Evolutionary conservation across 2,329 filamentous ascomycete species (phyloP).

Genomic region (Diaporthe ilicicola): DNA sequence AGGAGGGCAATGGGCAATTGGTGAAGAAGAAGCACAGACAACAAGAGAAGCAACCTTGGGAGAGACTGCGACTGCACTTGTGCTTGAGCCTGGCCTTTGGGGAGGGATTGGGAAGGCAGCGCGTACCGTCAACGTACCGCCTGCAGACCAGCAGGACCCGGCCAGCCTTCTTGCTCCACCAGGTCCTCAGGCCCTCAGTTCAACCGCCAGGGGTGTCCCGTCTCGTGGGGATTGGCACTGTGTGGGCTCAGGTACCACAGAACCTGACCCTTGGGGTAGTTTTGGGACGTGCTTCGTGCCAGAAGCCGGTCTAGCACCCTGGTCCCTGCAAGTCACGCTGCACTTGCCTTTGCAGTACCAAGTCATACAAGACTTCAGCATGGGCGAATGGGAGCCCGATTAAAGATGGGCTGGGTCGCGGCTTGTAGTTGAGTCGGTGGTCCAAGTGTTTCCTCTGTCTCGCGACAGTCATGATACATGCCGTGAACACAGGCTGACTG

Average conservation of each 20-base stretch:
- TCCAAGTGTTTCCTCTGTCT: neutral
- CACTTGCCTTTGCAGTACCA: neutral
- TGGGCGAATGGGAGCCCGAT: slow-evolving; percentile 9
- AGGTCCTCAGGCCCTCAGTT: neutral
- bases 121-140: slow-evolving; percentile 6
- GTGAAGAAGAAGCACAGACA: slow-evolving; percentile 29
- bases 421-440: neutral
- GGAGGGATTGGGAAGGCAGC: neutral
- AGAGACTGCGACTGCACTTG: slow-evolving; percentile 1
- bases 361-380: neutral
- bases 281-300: neutral
- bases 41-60: neutral
- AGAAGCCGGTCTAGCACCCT: slow-evolving; percentile 6
- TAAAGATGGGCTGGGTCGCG: neutral
- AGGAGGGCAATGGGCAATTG: slow-evolving; percentile 13
- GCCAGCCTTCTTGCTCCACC: slow-evolving; percentile 3
- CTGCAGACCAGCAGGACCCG: slow-evolving; percentile 16
- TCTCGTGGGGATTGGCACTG: neutral
- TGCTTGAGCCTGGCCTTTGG: neutral
- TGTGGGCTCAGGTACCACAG: slow-evolving; percentile 21
- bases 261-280: slow-evolving; percentile 4
- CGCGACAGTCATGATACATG: neutral
- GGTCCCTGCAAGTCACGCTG: slow-evolving; percentile 24
- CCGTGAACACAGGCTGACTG: too few species aligned
- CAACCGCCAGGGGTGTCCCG: neutral